Conservation (phyloP, 2,329 filamentous ascomycete genomes). For the Ploettnerulaceae sp. region DNA sequence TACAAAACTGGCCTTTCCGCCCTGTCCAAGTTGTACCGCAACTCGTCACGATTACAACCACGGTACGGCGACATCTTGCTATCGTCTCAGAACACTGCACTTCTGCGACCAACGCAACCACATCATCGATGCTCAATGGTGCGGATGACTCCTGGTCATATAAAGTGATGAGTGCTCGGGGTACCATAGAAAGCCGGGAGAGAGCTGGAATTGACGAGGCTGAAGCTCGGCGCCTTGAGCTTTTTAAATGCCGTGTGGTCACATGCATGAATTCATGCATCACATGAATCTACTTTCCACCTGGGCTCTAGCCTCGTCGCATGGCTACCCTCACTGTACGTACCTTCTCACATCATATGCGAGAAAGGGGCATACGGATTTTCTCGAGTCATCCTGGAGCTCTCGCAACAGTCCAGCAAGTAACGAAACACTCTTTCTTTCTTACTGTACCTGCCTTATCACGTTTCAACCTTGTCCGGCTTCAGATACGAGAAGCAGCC, state of each 20-base stretch:
- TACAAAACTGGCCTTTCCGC: constrained; percentile 4
- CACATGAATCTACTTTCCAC: no score
- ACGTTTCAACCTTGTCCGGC: no score
- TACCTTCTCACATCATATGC: neutral
- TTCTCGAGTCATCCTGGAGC: neutral
- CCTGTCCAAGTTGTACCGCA: neutral
- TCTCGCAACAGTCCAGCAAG: neutral
- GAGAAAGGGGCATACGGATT: neutral
- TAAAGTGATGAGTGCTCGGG: neutral
- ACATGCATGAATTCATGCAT: constrained; percentile 5
- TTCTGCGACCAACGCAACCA: no score
- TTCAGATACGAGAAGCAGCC: no score
- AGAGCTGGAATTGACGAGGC: neutral
- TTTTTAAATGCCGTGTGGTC: neutral
- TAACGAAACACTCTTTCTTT: no score
- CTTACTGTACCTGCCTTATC: neutral
- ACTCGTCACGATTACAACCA: constrained; percentile 10
- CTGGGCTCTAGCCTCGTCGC: constrained; percentile 1
- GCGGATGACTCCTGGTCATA: neutral
- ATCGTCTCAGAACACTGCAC: no score
- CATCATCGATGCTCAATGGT: no score
- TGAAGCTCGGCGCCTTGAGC: neutral
- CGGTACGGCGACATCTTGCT: constrained; percentile 9
- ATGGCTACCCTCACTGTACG: no score
- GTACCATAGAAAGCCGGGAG: no score